These are phyloP conservation scores for Vinca minor DNA, from an alignment of 257 asterid species.

Conservation along the genomic window DNA sequence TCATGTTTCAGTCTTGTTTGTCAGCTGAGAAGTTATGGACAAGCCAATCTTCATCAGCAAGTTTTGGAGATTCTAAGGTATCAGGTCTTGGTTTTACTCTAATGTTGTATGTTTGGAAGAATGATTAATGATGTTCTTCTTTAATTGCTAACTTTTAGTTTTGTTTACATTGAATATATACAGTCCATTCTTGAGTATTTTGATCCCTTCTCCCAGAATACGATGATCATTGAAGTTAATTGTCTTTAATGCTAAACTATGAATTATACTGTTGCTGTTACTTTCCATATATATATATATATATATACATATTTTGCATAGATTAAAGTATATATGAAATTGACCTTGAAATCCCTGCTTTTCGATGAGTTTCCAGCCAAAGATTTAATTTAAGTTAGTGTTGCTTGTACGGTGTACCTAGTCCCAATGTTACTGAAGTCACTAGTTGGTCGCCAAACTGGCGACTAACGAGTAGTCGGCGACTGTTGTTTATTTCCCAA, in stretches of 20 bases:
- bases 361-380: neutral
- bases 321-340: neutral
- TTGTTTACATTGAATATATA: neutral
- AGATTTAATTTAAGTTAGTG: neutral
- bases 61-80: constrained; percentile 36
- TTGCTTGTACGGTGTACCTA: too few species aligned
- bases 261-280: neutral
- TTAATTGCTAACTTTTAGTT: constrained; percentile 17
- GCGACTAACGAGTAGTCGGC: too few species aligned
- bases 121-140: constrained; percentile 33
- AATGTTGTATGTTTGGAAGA: constrained; percentile 79
- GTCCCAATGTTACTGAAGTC: too few species aligned
- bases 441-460: too few species aligned
- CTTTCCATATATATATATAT: too few species aligned
- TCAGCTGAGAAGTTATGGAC: constrained; percentile 63
- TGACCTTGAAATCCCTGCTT: neutral
- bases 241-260: neutral
- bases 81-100: constrained; percentile 65
- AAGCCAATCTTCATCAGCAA: constrained; percentile 33
- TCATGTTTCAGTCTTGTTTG: constrained; percentile 61
- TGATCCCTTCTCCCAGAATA: neutral
- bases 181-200: constrained; percentile 1
- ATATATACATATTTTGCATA: too few species aligned
- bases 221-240: neutral
- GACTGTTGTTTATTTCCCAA: too few species aligned